These are phyloP conservation scores for Iberis pinnata DNA, from an alignment of 345 rosid genomes.

Conservation along the genomic window DNA sequence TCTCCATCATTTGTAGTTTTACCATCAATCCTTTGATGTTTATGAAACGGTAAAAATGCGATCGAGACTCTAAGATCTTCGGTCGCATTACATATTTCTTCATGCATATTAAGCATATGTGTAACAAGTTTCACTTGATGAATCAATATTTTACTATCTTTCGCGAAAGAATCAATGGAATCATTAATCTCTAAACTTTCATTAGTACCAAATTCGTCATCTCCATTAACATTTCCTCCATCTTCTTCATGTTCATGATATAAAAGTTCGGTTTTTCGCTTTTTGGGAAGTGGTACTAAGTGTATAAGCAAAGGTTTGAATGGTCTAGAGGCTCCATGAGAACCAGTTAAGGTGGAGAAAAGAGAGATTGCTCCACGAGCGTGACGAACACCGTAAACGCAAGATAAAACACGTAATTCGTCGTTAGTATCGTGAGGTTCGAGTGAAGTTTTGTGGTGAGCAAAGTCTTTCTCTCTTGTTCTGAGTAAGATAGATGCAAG, in stretches of 20 bases:
- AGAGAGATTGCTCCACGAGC: slow-evolving; percentile 53
- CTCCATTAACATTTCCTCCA: slow-evolving; percentile 41
- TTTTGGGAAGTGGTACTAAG: slow-evolving; percentile 72
- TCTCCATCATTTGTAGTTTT: slow-evolving; percentile 60
- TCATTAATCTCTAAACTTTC: slow-evolving; percentile 70
- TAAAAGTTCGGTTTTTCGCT: slow-evolving; percentile 37
- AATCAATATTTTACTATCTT: slow-evolving; percentile 45
- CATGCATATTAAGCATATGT: slow-evolving; percentile 42
- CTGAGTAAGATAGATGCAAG: slow-evolving; percentile 42
- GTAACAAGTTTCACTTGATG: slow-evolving; percentile 62
- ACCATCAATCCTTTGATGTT: slow-evolving; percentile 80
- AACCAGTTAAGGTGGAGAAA: slow-evolving; percentile 44
- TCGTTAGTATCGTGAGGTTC: slow-evolving; percentile 42
- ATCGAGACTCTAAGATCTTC: slow-evolving; percentile 68
- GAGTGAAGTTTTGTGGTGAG: slow-evolving; percentile 40
- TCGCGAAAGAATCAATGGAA: slow-evolving; percentile 50
- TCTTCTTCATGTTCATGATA: slow-evolving; percentile 73
- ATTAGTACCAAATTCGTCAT: slow-evolving; percentile 76
- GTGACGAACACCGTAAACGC: slow-evolving; percentile 64
- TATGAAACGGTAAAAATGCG: slow-evolving; percentile 73
- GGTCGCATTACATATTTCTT: slow-evolving; percentile 60
- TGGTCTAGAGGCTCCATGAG: slow-evolving; percentile 30
- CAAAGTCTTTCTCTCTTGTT: slow-evolving; percentile 37
- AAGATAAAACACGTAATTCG: slow-evolving; percentile 58
- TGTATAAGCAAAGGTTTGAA: slow-evolving; percentile 60